Percentiles rank a stretch among this genome's conserved stretches.
Evolutionary conservation across 768 basidiomycete genomes (phyloP).

Genomic region (Mrakia hoshinonis): DNA sequence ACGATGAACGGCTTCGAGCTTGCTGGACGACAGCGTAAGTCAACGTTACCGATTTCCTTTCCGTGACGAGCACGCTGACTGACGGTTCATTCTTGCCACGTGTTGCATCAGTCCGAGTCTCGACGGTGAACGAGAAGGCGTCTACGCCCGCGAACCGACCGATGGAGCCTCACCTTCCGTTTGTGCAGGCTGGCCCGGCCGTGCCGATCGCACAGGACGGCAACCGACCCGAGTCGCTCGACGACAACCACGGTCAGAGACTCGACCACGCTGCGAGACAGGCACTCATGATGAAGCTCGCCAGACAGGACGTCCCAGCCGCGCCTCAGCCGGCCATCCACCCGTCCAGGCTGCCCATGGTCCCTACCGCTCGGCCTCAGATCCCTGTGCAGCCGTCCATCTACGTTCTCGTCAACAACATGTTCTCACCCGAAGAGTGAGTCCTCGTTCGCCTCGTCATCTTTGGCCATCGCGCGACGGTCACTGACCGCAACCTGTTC

Average conservation of each 20-base stretch:
- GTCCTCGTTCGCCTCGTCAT: constrained; percentile 36
- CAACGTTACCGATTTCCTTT: not conserved
- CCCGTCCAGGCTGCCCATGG: constrained; percentile 22
- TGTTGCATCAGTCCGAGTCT: constrained; percentile 30
- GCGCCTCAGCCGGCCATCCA: constrained; percentile 19
- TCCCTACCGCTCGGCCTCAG: constrained; percentile 58
- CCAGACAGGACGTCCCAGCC: constrained; percentile 55
- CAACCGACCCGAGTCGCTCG: constrained; percentile 22
- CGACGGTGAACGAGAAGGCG: constrained; percentile 33
- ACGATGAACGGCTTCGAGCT: constrained; percentile 99
- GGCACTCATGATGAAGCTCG: constrained; percentile 99
- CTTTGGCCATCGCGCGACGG: not conserved
- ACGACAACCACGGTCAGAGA: constrained; percentile 27
- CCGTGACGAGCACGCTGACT: not conserved
- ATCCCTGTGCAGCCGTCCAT: constrained; percentile 70
- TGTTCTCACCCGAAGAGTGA: constrained; percentile 96
- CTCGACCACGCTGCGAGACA: constrained; percentile 65
- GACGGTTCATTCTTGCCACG: not conserved
- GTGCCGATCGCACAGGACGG: not conserved
- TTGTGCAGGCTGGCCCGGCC: constrained; percentile 1
- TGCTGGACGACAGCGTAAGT: constrained; percentile 78
- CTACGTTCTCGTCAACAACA: constrained; percentile 80
- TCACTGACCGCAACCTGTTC: constrained; percentile 15
- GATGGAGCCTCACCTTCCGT: constrained; percentile 2
- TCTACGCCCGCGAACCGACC: not conserved